Percentiles rank a stretch among this genome's conserved stretches.
Conservation (phyloP, 345 rosid species). For the Fremontodendron californicum region DNA sequence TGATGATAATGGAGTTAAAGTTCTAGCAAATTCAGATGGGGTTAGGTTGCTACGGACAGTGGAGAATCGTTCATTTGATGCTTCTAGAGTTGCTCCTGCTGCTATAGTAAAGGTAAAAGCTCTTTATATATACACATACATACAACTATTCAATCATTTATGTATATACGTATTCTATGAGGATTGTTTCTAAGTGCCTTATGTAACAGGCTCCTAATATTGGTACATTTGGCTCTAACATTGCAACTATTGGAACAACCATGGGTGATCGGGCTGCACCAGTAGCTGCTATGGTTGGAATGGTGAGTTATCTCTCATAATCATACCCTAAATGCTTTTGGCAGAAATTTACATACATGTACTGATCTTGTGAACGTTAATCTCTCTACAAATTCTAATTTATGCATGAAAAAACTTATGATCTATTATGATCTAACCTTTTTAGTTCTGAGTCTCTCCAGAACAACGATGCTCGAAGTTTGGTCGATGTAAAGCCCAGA, state of each 20-base stretch:
- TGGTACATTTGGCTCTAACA: slow-evolving; percentile 45
- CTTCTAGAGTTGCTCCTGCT: slow-evolving; percentile 65
- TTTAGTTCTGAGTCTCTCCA: slow-evolving; percentile 29
- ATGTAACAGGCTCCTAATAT: slow-evolving; percentile 41
- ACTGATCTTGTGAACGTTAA: background rate
- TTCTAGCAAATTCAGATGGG: slow-evolving; percentile 80
- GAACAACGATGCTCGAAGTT: slow-evolving; percentile 46
- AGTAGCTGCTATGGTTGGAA: slow-evolving; percentile 52
- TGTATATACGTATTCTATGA: background rate
- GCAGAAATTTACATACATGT: background rate
- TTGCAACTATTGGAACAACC: slow-evolving; percentile 48
- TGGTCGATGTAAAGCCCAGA: slow-evolving; percentile 65
- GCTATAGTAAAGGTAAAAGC: slow-evolving; percentile 55
- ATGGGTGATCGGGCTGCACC: slow-evolving; percentile 50
- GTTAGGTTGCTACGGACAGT: slow-evolving; percentile 53
- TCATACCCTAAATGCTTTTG: background rate
- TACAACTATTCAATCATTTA: background rate
- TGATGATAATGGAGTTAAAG: slow-evolving; percentile 64
- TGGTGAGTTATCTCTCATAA: slow-evolving; percentile 37
- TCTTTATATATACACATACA: background rate
- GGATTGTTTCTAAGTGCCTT: slow-evolving; percentile 14
- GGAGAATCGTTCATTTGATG: slow-evolving; percentile 77
- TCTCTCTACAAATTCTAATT: background rate
- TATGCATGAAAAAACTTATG: background rate
- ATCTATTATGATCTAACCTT: slow-evolving; percentile 9